Evolutionary conservation across 805 yeast species (phyloP).

Genomic region (Jamesozyma gamospora): DNA sequence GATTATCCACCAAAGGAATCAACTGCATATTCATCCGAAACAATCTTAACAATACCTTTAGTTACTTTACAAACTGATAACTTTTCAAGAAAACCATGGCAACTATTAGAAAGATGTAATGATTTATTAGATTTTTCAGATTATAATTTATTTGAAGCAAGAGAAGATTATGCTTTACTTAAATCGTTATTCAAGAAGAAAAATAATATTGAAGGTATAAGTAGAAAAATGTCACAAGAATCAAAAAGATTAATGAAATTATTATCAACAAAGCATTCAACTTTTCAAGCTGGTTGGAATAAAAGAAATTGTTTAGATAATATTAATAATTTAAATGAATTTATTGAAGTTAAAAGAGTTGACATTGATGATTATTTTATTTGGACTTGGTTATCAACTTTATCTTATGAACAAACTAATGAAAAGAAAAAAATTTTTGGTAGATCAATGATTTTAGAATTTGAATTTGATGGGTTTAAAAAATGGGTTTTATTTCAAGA

Average conservation of each 20-base stretch:
- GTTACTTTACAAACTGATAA: conserved; percentile 44
- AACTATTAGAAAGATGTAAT: conserved; percentile 49
- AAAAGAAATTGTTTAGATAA: conserved; percentile 20
- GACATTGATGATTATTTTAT: conserved; percentile 79
- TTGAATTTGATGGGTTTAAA: conserved; percentile 62
- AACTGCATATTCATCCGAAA: conserved; percentile 31
- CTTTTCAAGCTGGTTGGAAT: conserved; percentile 36
- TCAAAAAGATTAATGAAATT: conserved; percentile 47
- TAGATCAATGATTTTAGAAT: conserved; percentile 71
- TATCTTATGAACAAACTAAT: conserved; percentile 64
- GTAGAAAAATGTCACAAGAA: conserved; percentile 61
- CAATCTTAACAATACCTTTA: conserved; percentile 48
- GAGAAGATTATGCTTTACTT: conserved; percentile 68
- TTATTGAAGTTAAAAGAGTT: conserved; percentile 42
- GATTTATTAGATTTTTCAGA: conserved; percentile 58
- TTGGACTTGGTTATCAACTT: conserved; percentile 81
- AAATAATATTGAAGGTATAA: conserved; percentile 41
- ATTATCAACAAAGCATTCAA: conserved; percentile 32
- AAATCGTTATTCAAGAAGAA: conserved; percentile 58
- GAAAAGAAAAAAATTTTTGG: conserved; percentile 64
- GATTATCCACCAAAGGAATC: conserved; percentile 64
- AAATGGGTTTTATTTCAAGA: conserved; percentile 76
- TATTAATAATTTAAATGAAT: conserved; percentile 18
- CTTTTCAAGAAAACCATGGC: conserved; percentile 41
- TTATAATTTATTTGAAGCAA: conserved; percentile 56